Conservation (phyloP, 495 filamentous ascomycete species). For the Pyrenula aspistea region DNA sequence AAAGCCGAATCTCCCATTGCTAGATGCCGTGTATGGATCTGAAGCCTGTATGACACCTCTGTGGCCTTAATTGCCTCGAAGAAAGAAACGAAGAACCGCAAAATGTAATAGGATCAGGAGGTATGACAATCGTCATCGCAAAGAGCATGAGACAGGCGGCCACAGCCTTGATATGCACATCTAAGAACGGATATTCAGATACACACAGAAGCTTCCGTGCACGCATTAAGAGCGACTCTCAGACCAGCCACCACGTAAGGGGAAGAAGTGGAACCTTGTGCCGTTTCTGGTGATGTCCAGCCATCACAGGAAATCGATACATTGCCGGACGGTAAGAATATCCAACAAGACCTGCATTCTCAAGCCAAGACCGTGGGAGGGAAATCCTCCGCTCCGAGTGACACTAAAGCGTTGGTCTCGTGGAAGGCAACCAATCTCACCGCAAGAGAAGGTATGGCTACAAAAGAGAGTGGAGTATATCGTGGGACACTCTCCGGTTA, state of each 20-base stretch:
- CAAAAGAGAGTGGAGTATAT: neutral
- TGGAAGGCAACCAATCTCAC: neutral
- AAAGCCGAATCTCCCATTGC: neutral
- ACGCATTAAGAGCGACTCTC: neutral
- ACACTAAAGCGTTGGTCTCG: neutral
- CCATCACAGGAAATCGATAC: neutral
- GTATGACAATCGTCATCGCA: neutral
- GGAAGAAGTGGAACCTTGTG: no score
- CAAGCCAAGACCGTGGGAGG: neutral
- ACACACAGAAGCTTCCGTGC: neutral
- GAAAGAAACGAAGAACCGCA: neutral
- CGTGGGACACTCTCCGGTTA: neutral
- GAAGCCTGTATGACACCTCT: neutral
- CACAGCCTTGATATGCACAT: no score
- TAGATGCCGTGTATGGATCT: neutral
- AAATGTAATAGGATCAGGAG: neutral
- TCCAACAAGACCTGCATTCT: neutral
- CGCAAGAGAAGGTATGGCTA: neutral
- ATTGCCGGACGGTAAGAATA: neutral
- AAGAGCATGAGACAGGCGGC: neutral
- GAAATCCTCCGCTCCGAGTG: neutral
- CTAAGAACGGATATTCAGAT: neutral
- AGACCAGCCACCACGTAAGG: neutral
- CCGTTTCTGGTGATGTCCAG: no score
- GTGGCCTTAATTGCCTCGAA: neutral